phyloP scores from a whole-genome alignment of 1,284 basidiomycete genomes.

The Cutaneotrichosporon sp. region DNA sequence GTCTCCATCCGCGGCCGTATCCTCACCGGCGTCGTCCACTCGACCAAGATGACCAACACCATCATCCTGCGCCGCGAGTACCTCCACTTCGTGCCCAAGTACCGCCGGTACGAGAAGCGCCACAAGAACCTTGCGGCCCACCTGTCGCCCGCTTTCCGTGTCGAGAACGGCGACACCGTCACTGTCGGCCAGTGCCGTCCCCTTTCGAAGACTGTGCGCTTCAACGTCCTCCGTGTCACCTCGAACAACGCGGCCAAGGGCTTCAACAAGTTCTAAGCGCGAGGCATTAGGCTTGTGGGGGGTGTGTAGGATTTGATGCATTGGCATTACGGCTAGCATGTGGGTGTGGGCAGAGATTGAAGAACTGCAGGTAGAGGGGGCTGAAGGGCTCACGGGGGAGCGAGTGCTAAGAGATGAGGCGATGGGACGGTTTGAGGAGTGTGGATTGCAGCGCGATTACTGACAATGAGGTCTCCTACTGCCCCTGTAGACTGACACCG shows the following conservation, averaged over 20 bases:
- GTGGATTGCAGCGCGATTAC: too few relatives aligned
- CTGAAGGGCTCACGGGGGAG: too few relatives aligned
- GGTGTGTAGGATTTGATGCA: slow-evolving; percentile 21
- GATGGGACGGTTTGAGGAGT: too few relatives aligned
- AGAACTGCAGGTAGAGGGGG: background rate
- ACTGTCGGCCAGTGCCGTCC: slow-evolving; percentile 99
- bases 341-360: background rate
- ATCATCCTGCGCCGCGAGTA: slow-evolving; percentile 98
- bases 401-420: too few relatives aligned
- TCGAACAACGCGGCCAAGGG: slow-evolving; percentile 87
- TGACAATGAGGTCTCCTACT: too few relatives aligned
- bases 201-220: slow-evolving; percentile 97
- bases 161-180: slow-evolving; percentile 84
- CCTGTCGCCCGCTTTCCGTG: slow-evolving; percentile 97
- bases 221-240: slow-evolving; percentile 88
- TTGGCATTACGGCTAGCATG: slow-evolving; percentile 11
- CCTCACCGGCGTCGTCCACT: slow-evolving; percentile 94
- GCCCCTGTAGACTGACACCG: too few relatives aligned
- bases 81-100: slow-evolving; percentile 96
- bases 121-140: slow-evolving; percentile 99
- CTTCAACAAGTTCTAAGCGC: slow-evolving; percentile 83
- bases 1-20: slow-evolving; percentile 99
- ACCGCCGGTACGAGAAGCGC: slow-evolving; percentile 95
- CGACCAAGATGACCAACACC: slow-evolving; percentile 97
- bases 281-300: slow-evolving; percentile 4